phyloP scores from a whole-genome alignment of 2,329 filamentous ascomycete species.

The Paraphaeosphaeria sporulosa region DNA sequence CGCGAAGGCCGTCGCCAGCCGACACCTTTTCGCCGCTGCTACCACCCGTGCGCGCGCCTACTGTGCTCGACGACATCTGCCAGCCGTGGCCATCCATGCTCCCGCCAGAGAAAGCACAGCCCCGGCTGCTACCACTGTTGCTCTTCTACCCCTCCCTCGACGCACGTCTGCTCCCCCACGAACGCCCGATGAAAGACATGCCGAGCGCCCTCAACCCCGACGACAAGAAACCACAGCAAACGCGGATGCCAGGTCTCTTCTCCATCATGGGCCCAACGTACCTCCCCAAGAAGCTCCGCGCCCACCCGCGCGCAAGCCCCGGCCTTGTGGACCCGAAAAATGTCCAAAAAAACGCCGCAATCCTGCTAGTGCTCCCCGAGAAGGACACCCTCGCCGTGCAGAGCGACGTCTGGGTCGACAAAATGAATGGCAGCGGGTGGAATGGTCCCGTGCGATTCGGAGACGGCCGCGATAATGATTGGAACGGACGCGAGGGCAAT shows the following conservation, averaged over 20 bases:
- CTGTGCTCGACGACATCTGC: slow-evolving; percentile 40
- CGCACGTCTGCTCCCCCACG: slow-evolving; percentile 50
- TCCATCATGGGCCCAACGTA: slow-evolving; percentile 53
- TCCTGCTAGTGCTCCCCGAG: slow-evolving; percentile 53
- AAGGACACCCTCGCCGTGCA: slow-evolving; percentile 52
- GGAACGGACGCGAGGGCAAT: slow-evolving; percentile 34
- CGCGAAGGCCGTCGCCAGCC: slow-evolving; percentile 18
- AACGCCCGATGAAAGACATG: slow-evolving; percentile 47
- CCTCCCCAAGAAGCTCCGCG: slow-evolving; percentile 47
- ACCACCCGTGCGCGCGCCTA: slow-evolving; percentile 37
- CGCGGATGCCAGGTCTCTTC: slow-evolving; percentile 45
- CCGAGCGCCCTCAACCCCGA: slow-evolving; percentile 45
- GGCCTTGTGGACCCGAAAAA: slow-evolving; percentile 45
- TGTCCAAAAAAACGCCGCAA: slow-evolving; percentile 49
- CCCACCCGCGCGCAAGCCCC: slow-evolving; percentile 52
- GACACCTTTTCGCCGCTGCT: slow-evolving; percentile 38
- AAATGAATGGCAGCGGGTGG: slow-evolving; percentile 45
- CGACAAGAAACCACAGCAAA: slow-evolving; percentile 38
- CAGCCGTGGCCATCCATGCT: slow-evolving; percentile 49
- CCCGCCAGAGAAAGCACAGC: slow-evolving; percentile 43
- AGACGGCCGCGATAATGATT: slow-evolving; percentile 41
- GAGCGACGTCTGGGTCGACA: slow-evolving; percentile 53
- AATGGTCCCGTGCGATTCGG: slow-evolving; percentile 45
- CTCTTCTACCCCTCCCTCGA: slow-evolving; percentile 56
- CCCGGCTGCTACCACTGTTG: slow-evolving; percentile 48